Evolutionary conservation across 2,329 filamentous ascomycete species (phyloP).

Genomic region (Fusarium verrucosum): DNA sequence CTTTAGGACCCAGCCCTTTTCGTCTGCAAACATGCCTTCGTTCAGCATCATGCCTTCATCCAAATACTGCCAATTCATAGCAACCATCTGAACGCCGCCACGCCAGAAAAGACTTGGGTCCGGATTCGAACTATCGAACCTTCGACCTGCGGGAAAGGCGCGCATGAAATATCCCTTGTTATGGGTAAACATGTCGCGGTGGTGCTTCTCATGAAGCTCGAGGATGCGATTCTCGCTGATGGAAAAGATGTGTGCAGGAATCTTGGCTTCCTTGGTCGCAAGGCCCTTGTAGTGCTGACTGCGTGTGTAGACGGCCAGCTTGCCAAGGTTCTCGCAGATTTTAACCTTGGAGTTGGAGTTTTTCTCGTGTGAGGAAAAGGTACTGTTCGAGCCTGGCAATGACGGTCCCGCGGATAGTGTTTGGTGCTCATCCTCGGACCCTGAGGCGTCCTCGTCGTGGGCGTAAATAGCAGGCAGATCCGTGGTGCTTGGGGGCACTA

Average conservation of each 20-base stretch:
- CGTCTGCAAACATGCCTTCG: slow-evolving; percentile 93
- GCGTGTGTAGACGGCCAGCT: slow-evolving; percentile 84
- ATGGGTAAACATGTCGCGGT: slow-evolving; percentile 82
- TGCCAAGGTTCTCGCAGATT: slow-evolving; percentile 76
- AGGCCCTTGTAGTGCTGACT: slow-evolving; percentile 83
- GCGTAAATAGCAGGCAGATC: slow-evolving; percentile 44
- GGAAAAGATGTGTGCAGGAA: slow-evolving; percentile 80
- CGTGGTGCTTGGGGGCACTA: slow-evolving; percentile 45
- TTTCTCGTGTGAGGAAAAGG: slow-evolving; percentile 33
- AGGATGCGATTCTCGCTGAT: slow-evolving; percentile 83
- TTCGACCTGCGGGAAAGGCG: slow-evolving; percentile 83
- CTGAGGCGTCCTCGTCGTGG: slow-evolving; percentile 53
- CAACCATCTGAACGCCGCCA: slow-evolving; percentile 95
- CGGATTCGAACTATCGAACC: slow-evolving; percentile 91
- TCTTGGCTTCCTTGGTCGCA: slow-evolving; percentile 68
- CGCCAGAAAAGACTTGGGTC: slow-evolving; percentile 93
- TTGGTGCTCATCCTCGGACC: slow-evolving; percentile 56
- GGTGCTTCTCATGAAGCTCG: slow-evolving; percentile 65
- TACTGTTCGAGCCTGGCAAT: slow-evolving; percentile 19
- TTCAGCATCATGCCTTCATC: slow-evolving; percentile 97
- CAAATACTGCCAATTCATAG: slow-evolving; percentile 96
- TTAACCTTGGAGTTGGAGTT: slow-evolving; percentile 63
- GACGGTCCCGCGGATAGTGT: slow-evolving; percentile 25
- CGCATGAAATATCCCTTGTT: slow-evolving; percentile 91
- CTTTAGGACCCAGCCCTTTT: slow-evolving; percentile 86